These are phyloP conservation scores for Cutaneotrichosporon sp. DNA, from an alignment of 1,284 basidiomycete genomes.

Conservation along the genomic window DNA sequence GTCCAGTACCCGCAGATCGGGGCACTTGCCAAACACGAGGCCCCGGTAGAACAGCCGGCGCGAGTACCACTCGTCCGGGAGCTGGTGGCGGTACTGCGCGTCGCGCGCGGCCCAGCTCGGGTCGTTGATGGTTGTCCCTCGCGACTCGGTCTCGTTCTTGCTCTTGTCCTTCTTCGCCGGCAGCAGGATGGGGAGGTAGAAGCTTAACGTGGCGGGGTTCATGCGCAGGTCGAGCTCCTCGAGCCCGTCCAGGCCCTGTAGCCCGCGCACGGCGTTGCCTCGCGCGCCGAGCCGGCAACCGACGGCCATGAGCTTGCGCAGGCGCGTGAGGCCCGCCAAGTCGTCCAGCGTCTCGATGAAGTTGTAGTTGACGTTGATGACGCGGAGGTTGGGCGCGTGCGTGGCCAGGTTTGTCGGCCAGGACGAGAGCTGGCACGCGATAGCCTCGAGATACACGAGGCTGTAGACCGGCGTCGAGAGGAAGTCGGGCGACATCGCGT, in stretches of 20 bases:
- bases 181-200: constrained; percentile 84
- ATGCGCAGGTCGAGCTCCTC: constrained; percentile 90
- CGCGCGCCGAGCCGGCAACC: constrained; percentile 69
- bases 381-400: constrained; percentile 81
- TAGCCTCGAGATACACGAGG: constrained; percentile 88
- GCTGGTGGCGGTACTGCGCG: constrained; percentile 76
- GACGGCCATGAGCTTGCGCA: constrained; percentile 81
- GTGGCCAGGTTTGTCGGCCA: constrained; percentile 69
- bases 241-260: constrained; percentile 70
- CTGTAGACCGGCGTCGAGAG: constrained; percentile 70
- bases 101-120: constrained; percentile 67
- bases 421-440: constrained; percentile 77
- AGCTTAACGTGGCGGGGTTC: constrained; percentile 93
- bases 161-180: constrained; percentile 13
- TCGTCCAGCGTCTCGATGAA: constrained; percentile 72
- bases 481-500: constrained; percentile 52
- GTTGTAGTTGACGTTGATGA: constrained; percentile 94
- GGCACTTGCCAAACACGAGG: constrained; percentile 73
- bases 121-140: constrained; percentile 11
- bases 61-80: constrained; percentile 83
- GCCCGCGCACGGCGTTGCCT: constrained; percentile 66
- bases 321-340: constrained; percentile 69
- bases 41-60: constrained; percentile 84
- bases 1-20: constrained; percentile 69
- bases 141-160: background rate